These are phyloP conservation scores for Russula sp. DNA, from an alignment of 768 basidiomycete genomes.

Conservation along the genomic window DNA sequence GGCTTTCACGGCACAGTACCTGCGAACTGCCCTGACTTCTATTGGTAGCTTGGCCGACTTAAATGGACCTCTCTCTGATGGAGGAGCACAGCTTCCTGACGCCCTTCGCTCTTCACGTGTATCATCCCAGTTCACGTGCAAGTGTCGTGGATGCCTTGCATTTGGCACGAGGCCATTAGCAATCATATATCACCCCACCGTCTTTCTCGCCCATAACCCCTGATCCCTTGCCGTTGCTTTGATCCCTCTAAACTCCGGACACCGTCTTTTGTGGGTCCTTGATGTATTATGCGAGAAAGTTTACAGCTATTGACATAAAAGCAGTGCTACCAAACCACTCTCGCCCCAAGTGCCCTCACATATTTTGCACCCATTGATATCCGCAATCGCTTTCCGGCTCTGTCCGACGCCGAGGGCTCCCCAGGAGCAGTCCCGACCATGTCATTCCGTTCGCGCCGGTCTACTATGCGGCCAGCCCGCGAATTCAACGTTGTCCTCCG, in stretches of 20 bases:
- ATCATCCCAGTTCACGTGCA: slow-evolving; percentile 19
- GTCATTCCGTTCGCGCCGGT: slow-evolving; percentile 24
- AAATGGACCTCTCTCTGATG: not conserved
- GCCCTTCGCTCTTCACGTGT: not conserved
- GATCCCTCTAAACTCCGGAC: not conserved
- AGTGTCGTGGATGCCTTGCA: slow-evolving; percentile 26
- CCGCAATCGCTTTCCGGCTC: slow-evolving; percentile 7
- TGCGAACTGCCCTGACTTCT: slow-evolving; percentile 4
- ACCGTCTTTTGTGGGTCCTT: slow-evolving; percentile 19
- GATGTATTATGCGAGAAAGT: not conserved
- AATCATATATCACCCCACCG: slow-evolving; percentile 18
- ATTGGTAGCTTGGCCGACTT: not conserved
- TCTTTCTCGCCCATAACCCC: slow-evolving; percentile 10
- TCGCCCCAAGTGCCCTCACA: not conserved
- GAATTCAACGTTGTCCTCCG: slow-evolving; percentile 27
- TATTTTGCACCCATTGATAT: not conserved
- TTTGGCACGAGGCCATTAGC: slow-evolving; percentile 24
- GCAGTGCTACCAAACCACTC: not conserved
- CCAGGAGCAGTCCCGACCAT: slow-evolving; percentile 12
- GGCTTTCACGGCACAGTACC: no score
- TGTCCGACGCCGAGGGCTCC: slow-evolving; percentile 3
- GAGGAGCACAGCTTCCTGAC: not conserved
- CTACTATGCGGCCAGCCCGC: slow-evolving; percentile 22
- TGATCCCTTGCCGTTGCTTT: not conserved
- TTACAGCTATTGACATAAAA: slow-evolving; percentile 1